Base-by-base conservation (phyloP, 805 yeast species). In the Candida vartiovaarae region DNA sequence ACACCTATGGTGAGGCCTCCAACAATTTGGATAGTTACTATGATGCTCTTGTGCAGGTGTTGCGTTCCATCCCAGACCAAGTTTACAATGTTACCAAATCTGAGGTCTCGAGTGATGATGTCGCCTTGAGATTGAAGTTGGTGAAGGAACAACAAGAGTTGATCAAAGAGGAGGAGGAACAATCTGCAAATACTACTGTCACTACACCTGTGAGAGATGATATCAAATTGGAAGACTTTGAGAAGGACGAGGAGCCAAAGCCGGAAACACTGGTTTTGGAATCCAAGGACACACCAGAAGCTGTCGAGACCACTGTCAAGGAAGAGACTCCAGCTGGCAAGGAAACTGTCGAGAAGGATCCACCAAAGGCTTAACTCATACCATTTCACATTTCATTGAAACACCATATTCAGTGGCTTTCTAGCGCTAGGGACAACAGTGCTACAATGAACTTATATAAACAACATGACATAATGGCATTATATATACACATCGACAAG, bases 41-140 rank as follows among this genome's bases (percentile, higher is more conserved):
- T 63, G 96, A 90, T 55, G 96, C 95, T 15, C 76, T 91, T 51
- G 71, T 84, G 53, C 88, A 91, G 20, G 97, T 91, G 25, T 70
- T 91, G 58, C 78, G 87, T 44, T 83, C 96, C 4, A 79, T 91
- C 55, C 99, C 99, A 29, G 95, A 88, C 57, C 96, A 91, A 64
- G 89, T 91, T 47, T 91, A 87, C 69, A 95, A 91, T 62, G 96
- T 88, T 54, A 93, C 96, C 53, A 95, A 88, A 65, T 75, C 90
- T 52, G 95, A 89, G 60, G 89, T 91, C 51, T 74, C 78, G 40
- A 79, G 80, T 20, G 66, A 63, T 37, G 70, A 66, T 43, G 78
- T 76, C 60, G 75, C 79, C 57, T 82, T 83, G 64, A 80, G 82
- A 55, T 71, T 84, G 50, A 81, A 82, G 54, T 84, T 84, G 39